These are phyloP conservation scores for Pseudocercospora macadamiae DNA, from an alignment of 2,329 filamentous ascomycete genomes.

Conservation along the genomic window DNA sequence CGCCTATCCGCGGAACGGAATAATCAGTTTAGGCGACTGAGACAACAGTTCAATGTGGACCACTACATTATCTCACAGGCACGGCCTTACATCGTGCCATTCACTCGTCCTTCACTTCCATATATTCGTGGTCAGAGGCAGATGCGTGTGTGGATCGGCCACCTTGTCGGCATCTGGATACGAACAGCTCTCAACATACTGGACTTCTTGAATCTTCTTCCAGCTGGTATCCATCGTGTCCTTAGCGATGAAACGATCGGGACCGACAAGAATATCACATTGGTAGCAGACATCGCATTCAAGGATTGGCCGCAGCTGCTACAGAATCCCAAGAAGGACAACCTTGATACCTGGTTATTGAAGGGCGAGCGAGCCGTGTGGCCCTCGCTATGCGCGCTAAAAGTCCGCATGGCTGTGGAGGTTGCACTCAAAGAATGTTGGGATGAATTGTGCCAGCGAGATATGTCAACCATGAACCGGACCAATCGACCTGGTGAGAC, in stretches of 20 bases:
- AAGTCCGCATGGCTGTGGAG: slow-evolving; percentile 80
- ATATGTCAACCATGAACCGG: neutral
- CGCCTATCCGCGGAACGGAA: slow-evolving; percentile 67
- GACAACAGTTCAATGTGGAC: slow-evolving; percentile 88
- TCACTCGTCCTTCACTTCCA: slow-evolving; percentile 48
- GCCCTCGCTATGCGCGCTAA: slow-evolving; percentile 82
- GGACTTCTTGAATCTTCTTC: slow-evolving; percentile 74
- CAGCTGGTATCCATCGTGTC: slow-evolving; percentile 42
- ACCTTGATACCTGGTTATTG: slow-evolving; percentile 81
- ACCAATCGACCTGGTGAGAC: neutral
- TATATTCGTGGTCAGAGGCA: slow-evolving; percentile 23
- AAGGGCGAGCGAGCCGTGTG: slow-evolving; percentile 86
- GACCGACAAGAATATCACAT: slow-evolving; percentile 74
- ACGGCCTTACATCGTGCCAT: slow-evolving; percentile 84
- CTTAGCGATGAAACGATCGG: slow-evolving; percentile 62
- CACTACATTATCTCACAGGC: slow-evolving; percentile 95
- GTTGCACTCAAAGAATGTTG: slow-evolving; percentile 86
- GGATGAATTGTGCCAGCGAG: slow-evolving; percentile 54
- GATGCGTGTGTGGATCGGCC: slow-evolving; percentile 6
- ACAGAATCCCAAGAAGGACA: slow-evolving; percentile 77
- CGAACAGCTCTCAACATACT: slow-evolving; percentile 14
- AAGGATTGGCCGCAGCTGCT: slow-evolving; percentile 76
- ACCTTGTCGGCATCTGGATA: slow-evolving; percentile 10
- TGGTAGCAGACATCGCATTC: slow-evolving; percentile 77
- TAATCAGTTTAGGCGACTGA: slow-evolving; percentile 70